A percentile compares a stretch with the other conserved stretches of the same genome.
These are phyloP conservation scores for Phytophthora nicotianae DNA, from an alignment of 352 stramenopile species.

Conservation along the genomic window DNA sequence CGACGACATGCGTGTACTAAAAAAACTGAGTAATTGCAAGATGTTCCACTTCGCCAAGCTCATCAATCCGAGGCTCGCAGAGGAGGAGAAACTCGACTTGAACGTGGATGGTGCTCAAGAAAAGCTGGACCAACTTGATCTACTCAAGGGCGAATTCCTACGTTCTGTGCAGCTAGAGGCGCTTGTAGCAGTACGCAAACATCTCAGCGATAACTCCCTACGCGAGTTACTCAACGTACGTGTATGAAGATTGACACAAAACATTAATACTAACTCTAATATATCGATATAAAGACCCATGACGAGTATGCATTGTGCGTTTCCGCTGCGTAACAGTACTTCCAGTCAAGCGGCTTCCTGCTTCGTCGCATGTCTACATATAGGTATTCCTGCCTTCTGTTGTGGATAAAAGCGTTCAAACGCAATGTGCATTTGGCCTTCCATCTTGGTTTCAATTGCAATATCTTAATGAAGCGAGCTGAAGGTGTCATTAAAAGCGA, in stretches of 20 bases:
- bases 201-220: slow-evolving; percentile 71
- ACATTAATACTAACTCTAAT: too few relatives aligned
- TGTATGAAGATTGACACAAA: slow-evolving; percentile 12
- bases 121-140: slow-evolving; percentile 47
- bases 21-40: slow-evolving; percentile 87
- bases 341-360: not conserved
- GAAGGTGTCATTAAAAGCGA: slow-evolving; percentile 19
- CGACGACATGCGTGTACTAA: slow-evolving; percentile 84
- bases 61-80: slow-evolving; percentile 64
- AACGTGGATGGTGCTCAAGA: slow-evolving; percentile 33
- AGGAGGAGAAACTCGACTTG: slow-evolving; percentile 61
- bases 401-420: not conserved
- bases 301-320: too few relatives aligned
- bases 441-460: not conserved
- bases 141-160: slow-evolving; percentile 73
- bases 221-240: slow-evolving; percentile 62
- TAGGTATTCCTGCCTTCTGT: slow-evolving; percentile 25
- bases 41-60: slow-evolving; percentile 73
- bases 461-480: slow-evolving; percentile 14
- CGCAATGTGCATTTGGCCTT: slow-evolving; percentile 1
- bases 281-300: too few relatives aligned
- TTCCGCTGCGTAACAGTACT: not conserved
- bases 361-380: slow-evolving; percentile 14
- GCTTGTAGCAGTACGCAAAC: slow-evolving; percentile 74
- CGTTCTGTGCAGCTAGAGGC: slow-evolving; percentile 79